These are phyloP conservation scores for Caulochytrium protostelioides DNA, from an alignment of 371 early-diverging fungal species.

Conservation along the genomic window DNA sequence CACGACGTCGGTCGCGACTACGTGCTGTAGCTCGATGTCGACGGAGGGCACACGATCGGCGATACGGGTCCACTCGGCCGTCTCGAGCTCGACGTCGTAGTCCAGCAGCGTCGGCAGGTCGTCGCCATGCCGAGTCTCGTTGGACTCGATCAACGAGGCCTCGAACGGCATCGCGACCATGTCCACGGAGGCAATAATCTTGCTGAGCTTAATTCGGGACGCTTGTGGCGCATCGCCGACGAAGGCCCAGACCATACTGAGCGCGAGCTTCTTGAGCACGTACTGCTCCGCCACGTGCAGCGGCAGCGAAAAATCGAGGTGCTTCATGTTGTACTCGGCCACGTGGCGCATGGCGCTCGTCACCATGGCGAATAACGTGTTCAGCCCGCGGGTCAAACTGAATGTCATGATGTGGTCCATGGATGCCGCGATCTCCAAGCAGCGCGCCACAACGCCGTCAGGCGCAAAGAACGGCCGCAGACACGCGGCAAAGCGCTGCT, in stretches of 20 bases:
- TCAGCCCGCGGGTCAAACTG: conserved; percentile 60
- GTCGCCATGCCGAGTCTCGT: no score
- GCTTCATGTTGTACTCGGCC: conserved; percentile 68
- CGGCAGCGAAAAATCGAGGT: conserved; percentile 76
- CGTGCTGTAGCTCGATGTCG: conserved; percentile 89
- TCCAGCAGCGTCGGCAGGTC: conserved; percentile 52
- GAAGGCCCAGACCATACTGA: conserved; percentile 84
- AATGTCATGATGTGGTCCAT: conserved; percentile 94
- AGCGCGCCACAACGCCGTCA: conserved; percentile 50
- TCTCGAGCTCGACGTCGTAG: conserved; percentile 59
- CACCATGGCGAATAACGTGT: conserved; percentile 71
- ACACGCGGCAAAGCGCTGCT: conserved; percentile 50
- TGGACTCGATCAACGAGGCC: no score
- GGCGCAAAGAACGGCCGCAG: conserved; percentile 46
- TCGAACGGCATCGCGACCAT: conserved; percentile 72
- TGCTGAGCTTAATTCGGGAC: conserved; percentile 49
- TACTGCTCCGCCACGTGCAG: conserved; percentile 54
- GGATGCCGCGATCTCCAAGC: conserved; percentile 41
- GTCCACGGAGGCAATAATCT: conserved; percentile 52
- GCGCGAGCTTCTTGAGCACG: conserved; percentile 54
- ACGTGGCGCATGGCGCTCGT: conserved; percentile 68
- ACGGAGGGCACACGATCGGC: conserved; percentile 68
- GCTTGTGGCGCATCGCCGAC: conserved; percentile 72
- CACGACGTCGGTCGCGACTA: conserved; percentile 78
- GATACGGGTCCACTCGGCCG: conserved; percentile 79